Evolutionary conservation across 2,329 filamentous ascomycete genomes (phyloP), one percentile per base, ranked within the genome.

Genomic region (Beauveria brongniartii): DNA sequence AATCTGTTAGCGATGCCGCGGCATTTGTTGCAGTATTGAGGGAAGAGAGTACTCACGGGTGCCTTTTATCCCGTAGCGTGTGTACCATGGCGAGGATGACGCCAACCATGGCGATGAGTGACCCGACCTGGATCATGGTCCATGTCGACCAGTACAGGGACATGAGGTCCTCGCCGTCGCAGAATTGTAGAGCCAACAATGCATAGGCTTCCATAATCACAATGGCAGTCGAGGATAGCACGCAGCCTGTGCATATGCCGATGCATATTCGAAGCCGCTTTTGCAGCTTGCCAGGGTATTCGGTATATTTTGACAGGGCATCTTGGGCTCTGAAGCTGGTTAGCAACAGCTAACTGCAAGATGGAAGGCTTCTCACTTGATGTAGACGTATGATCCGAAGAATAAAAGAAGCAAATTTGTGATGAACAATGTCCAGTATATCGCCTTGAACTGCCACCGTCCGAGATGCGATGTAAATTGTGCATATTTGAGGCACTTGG

Each of bases 91-190:
- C 77, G 3, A 85, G 71, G 50, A 82, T 78, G 63, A 85, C 80
- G 30, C 83, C 83, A 14, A 79, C 68, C 66, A 85, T 83, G 62
- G 83, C 83, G 41, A 85, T 83, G 63, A 83, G 72, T 1, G 80
- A 80, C 6, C 82, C 83, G 2, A 85, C 72, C 65, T 85, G 82
- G 5, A 84, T 73, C 76, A 83, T 82, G 24, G 81, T 82, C 81
- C 82, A 85, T 2, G 82, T 83, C 0, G 82, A 80, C 82, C 82
- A 85, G 69, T 84, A 85, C 0, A 85, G 71, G 1, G 78, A 77
- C 72, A 84, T 84, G 60, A 85, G 75, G 65, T 84, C 80, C 65
- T 86, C 83, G 10, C 82, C 82, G 43, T 83, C 80, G 64, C 83
- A 86, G 64, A 83, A 86, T 64, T 85, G 80, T 5, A 84, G 69